These are phyloP conservation scores for Irpex rosettiformis DNA, from an alignment of 1,284 basidiomycete species.

Conservation along the genomic window DNA sequence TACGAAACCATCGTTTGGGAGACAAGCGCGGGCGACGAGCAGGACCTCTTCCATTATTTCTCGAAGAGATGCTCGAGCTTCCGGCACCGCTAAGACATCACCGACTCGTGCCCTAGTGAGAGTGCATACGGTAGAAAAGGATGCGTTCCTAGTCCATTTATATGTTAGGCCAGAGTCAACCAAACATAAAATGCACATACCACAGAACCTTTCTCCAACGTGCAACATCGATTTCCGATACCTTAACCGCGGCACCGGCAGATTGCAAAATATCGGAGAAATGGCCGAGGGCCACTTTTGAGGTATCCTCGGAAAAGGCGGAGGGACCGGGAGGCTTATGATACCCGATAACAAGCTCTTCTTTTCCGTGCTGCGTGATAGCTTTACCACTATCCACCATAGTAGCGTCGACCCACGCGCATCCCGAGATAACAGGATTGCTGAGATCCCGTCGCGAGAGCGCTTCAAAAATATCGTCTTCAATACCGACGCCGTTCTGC, in stretches of 20 bases:
- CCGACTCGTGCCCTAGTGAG: slow-evolving; percentile 36
- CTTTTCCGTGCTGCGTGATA: slow-evolving; percentile 29
- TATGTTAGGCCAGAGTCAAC: not conserved
- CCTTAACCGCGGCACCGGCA: slow-evolving; percentile 34
- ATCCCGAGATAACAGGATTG: slow-evolving; percentile 31
- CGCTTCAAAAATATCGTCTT: slow-evolving; percentile 31
- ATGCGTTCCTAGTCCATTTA: slow-evolving; percentile 30
- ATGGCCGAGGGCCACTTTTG: slow-evolving; percentile 22
- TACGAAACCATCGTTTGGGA: slow-evolving; percentile 21
- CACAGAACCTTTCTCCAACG: slow-evolving; percentile 45
- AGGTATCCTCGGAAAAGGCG: slow-evolving; percentile 19
- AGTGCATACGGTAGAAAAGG: slow-evolving; percentile 36
- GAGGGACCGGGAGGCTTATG: slow-evolving; percentile 21
- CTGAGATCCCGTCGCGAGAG: slow-evolving; percentile 14
- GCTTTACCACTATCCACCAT: slow-evolving; percentile 27
- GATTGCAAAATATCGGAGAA: slow-evolving; percentile 31
- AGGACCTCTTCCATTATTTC: slow-evolving; percentile 31
- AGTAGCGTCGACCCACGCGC: slow-evolving; percentile 40
- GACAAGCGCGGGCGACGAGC: slow-evolving; percentile 29
- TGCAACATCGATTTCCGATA: slow-evolving; percentile 36
- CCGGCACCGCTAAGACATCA: slow-evolving; percentile 25
- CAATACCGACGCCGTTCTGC: slow-evolving; percentile 40
- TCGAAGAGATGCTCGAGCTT: slow-evolving; percentile 17
- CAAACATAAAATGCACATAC: slow-evolving; percentile 22
- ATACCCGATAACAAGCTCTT: slow-evolving; percentile 33